Conservation (phyloP, 352 stramenopile species). For the Pythium angustatum region DNA sequence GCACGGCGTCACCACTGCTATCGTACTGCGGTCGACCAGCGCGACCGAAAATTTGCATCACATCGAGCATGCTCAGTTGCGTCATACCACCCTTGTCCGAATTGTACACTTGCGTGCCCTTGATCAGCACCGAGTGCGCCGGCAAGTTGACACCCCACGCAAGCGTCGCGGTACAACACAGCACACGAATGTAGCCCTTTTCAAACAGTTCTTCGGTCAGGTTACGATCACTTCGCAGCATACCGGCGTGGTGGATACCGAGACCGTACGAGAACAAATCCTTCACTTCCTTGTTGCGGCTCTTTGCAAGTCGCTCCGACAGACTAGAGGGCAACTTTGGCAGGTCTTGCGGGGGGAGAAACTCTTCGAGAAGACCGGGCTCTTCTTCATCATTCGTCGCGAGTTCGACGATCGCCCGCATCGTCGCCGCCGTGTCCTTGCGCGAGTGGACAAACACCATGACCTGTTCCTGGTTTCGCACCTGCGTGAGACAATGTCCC, state of each 20-base stretch:
- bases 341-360: constrained; percentile 57
- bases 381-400: constrained; percentile 73
- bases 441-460: constrained; percentile 99
- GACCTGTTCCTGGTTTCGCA: constrained; percentile 78
- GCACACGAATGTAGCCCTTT: constrained; percentile 94
- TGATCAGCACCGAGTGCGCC: constrained; percentile 99
- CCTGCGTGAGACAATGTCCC: constrained; percentile 66
- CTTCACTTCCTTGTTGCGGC: constrained; percentile 94
- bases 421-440: constrained; percentile 97
- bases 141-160: constrained; percentile 99
- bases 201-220: constrained; percentile 98
- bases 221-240: constrained; percentile 94
- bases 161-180: constrained; percentile 99
- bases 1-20: constrained; percentile 96
- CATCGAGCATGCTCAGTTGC: constrained; percentile 98
- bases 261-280: constrained; percentile 94
- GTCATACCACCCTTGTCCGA: constrained; percentile 97
- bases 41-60: constrained; percentile 99
- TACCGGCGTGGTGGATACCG: constrained; percentile 98
- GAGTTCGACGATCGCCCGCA: constrained; percentile 91
- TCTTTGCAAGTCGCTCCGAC: constrained; percentile 87
- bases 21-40: constrained; percentile 99
- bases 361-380: constrained; percentile 50
- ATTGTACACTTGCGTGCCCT: constrained; percentile 99
- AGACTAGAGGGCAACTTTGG: constrained; percentile 51